Evolutionary conservation across 345 rosid species (phyloP).

Genomic region (Eucalyptus polyanthemos): DNA sequence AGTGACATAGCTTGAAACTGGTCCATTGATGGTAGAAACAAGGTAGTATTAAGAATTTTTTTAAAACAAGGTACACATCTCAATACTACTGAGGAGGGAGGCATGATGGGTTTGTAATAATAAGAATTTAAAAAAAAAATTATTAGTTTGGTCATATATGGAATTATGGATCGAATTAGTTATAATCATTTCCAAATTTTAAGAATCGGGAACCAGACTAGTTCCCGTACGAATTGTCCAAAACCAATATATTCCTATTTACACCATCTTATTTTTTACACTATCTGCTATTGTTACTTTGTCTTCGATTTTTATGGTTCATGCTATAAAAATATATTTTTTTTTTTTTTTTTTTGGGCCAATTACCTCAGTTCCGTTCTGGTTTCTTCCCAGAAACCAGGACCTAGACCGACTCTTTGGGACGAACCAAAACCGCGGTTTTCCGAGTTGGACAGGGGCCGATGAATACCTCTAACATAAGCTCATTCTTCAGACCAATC

Average conservation of each 20-base stretch:
- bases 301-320: neutral
- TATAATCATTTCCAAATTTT: too few relatives aligned
- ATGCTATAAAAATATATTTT: neutral
- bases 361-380: neutral
- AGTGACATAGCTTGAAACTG: neutral
- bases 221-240: neutral
- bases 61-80: too few relatives aligned
- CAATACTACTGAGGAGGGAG: too few relatives aligned
- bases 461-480: neutral
- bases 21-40: too few relatives aligned
- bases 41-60: too few relatives aligned
- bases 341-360: too few relatives aligned
- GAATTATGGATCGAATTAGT: accelerated
- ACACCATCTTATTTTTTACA: neutral
- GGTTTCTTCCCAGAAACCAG: neutral
- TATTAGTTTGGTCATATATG: accelerated
- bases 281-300: neutral
- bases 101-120: too few relatives aligned
- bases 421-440: neutral
- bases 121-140: neutral
- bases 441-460: neutral
- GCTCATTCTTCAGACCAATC: neutral
- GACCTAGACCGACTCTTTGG: neutral
- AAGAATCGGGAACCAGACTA: accelerated
- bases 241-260: accelerated